Evolutionary conservation across 192 early-diverging fungal genomes (phyloP), one percentile per base, ranked within the genome.

Genomic region (Rhizophlyctis rosea): DNA sequence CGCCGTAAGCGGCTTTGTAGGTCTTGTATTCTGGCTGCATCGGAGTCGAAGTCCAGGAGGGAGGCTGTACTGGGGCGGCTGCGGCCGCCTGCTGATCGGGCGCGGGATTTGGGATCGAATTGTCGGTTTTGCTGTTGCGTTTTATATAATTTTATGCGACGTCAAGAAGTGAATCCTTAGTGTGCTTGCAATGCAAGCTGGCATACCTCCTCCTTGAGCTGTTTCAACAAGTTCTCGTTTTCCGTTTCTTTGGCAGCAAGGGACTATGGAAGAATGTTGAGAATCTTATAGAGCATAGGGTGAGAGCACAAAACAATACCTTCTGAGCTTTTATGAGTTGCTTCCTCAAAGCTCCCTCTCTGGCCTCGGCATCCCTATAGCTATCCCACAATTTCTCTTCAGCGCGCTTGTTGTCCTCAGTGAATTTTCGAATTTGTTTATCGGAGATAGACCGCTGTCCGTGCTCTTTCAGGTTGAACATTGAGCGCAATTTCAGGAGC

Each of bases 331-430:
- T 79, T 51, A 72, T 50, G 11, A 75, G 62, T 53, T 76, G 78
- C 73, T 70, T 78, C 32, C 79, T 53, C 14, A 83, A 52, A 2
- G 76, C 62, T 31, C 65, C 47, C 53, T 83, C 81, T 1, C 81
- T 51, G 3, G 79, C 71, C 62, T 83, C 81, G 25, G 74, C 76
- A 34, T 83, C 79, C 57, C 76, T 47, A 64, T 79, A 83, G 50
- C 74, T 77, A 47, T 83, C 81, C 81, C 81, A 83, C 7, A 83
- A 65, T 64, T 81, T 83, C 62, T 78, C 76, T 65, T 83, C 77
- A 23, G 77, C 78, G n/a, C 47, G 47, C 50, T 77, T 81, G 68
- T 59, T 78, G 5, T 72, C 70, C 47, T 81, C 81, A 21, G 61
- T 68, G 4, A 83, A 50, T 44, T 70, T 77, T 33, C 79, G 69